Percentiles rank a stretch among this genome's conserved stretches.
Evolutionary conservation across 305 asterid species (phyloP).

Genomic region (Stenogyne calaminthoides): DNA sequence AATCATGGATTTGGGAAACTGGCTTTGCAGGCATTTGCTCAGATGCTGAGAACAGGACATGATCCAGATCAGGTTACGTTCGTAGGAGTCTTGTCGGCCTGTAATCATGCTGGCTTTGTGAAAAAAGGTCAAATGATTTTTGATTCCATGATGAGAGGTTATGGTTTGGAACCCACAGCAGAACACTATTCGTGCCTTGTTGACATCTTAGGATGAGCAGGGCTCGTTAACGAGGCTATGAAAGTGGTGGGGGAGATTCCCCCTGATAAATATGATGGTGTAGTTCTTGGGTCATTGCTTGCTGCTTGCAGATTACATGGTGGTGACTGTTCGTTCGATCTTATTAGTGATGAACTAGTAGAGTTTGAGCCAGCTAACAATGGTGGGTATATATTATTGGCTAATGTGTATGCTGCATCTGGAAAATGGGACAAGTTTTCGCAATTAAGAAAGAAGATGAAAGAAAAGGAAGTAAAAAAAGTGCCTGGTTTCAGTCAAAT

Average conservation of each 20-base stretch:
- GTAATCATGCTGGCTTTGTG: slow-evolving; percentile 88
- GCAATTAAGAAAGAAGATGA: slow-evolving; percentile 63
- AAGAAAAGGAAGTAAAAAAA: slow-evolving; percentile 60
- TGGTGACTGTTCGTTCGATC: slow-evolving; percentile 50
- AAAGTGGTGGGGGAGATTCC: slow-evolving; percentile 62
- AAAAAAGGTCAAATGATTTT: slow-evolving; percentile 71
- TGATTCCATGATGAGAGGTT: slow-evolving; percentile 55
- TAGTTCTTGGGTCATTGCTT: slow-evolving; percentile 70
- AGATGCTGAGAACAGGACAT: slow-evolving; percentile 62
- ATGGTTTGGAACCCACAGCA: slow-evolving; percentile 54
- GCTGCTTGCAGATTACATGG: slow-evolving; percentile 73
- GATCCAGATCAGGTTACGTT: slow-evolving; percentile 69
- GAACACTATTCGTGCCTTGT: slow-evolving; percentile 82
- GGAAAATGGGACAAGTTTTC: slow-evolving; percentile 78
- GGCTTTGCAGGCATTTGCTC: slow-evolving; percentile 66
- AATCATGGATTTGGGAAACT: slow-evolving; percentile 67
- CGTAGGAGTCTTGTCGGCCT: slow-evolving; percentile 74
- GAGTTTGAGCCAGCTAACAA: slow-evolving; percentile 69
- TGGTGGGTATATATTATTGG: slow-evolving; percentile 64
- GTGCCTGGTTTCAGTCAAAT: slow-evolving; percentile 70
- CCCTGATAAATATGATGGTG: slow-evolving; percentile 57
- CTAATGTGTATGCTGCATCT: slow-evolving; percentile 65
- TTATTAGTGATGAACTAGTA: slow-evolving; percentile 50
- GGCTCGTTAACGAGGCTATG: slow-evolving; percentile 66
- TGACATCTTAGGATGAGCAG: slow-evolving; percentile 81